Evolutionary conservation across 768 basidiomycete genomes (phyloP).

Genomic region (Termitomyces sp.): DNA sequence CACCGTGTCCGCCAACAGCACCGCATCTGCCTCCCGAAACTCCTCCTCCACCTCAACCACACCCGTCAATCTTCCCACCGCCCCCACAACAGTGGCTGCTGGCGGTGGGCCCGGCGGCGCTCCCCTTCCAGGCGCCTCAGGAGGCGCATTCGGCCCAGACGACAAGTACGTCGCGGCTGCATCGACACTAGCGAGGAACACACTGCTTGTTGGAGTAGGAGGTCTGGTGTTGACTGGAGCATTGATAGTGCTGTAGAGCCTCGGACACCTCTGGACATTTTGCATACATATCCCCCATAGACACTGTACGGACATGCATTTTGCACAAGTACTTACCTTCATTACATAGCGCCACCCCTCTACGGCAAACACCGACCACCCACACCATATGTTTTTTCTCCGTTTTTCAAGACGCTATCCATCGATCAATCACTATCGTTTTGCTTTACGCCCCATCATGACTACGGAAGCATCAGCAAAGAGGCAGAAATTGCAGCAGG

Average conservation of each 20-base stretch:
- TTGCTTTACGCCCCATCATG: constrained; percentile 15
- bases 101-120: constrained; percentile 56
- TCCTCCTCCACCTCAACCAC: constrained; percentile 35
- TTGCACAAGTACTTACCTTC: neutral
- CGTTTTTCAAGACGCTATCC: neutral
- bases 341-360: neutral
- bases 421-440: constrained; percentile 1
- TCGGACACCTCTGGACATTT: constrained; percentile 1
- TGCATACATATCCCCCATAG: constrained; percentile 11
- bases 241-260: constrained; percentile 43
- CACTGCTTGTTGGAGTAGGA: constrained; percentile 41
- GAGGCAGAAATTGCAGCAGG: constrained; percentile 41
- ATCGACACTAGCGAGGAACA: constrained; percentile 42
- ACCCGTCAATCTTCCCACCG: constrained; percentile 52
- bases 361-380: constrained; percentile 13
- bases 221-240: constrained; percentile 50
- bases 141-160: constrained; percentile 64
- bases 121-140: constrained; percentile 55
- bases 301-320: constrained; percentile 10
- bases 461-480: constrained; percentile 30
- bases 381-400: neutral
- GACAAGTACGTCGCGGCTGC: constrained; percentile 67
- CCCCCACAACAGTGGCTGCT: constrained; percentile 51
- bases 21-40: constrained; percentile 25
- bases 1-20: constrained; percentile 22